These are phyloP conservation scores for Massariosphaeria phaeospora DNA, from an alignment of 495 filamentous ascomycete genomes.

Conservation along the genomic window DNA sequence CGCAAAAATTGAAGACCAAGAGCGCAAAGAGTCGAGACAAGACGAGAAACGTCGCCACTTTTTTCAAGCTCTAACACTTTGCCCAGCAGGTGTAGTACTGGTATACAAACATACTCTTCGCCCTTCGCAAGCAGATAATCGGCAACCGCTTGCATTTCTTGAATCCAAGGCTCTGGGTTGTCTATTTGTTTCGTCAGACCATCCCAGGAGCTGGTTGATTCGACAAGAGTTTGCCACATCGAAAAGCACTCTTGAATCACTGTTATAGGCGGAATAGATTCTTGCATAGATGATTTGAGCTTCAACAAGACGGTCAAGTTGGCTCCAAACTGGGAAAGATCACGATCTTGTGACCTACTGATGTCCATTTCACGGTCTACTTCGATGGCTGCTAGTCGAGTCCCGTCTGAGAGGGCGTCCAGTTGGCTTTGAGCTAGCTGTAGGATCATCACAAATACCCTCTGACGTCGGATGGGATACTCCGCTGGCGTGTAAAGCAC, in stretches of 20 bases:
- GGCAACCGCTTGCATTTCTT: slow-evolving; percentile 62
- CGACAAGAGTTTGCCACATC: slow-evolving; percentile 51
- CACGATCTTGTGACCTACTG: slow-evolving; percentile 49
- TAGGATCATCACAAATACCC: slow-evolving; percentile 27
- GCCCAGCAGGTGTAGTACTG: slow-evolving; percentile 47
- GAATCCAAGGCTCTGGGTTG: slow-evolving; percentile 54
- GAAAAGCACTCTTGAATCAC: slow-evolving; percentile 48
- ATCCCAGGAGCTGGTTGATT: slow-evolving; percentile 46
- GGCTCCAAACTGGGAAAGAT: slow-evolving; percentile 48
- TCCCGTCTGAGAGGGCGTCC: not conserved
- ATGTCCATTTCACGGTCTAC: not conserved
- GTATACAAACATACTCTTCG: slow-evolving; percentile 42
- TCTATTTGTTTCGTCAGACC: slow-evolving; percentile 56
- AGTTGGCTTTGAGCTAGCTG: slow-evolving; percentile 22
- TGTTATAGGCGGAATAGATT: slow-evolving; percentile 45
- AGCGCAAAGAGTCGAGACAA: slow-evolving; percentile 54
- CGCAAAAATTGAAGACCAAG: slow-evolving; percentile 69
- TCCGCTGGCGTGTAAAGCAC: slow-evolving; percentile 29
- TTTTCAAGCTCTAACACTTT: slow-evolving; percentile 55
- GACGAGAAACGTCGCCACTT: slow-evolving; percentile 30
- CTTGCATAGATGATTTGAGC: slow-evolving; percentile 52
- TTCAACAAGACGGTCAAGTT: slow-evolving; percentile 56
- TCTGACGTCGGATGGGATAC: slow-evolving; percentile 36
- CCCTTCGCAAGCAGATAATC: slow-evolving; percentile 79
- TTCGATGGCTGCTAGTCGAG: not conserved